Base-by-base conservation (phyloP, 2,329 filamentous ascomycete genomes). In the Alternaria angustiovoidea region DNA sequence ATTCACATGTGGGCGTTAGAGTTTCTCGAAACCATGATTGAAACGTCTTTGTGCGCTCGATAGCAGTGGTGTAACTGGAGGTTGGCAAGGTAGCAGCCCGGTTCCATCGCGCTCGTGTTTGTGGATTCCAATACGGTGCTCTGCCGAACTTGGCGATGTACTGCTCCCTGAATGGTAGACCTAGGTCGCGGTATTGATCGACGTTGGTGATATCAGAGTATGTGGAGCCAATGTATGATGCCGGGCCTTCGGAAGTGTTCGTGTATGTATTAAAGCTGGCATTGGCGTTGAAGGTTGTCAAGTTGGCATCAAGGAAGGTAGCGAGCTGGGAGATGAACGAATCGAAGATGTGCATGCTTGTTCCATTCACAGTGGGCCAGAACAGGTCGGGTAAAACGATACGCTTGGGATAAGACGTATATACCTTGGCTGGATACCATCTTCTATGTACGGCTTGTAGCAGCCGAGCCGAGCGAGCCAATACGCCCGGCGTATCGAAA, bases 181-280 rank as follows among this genome's bases (percentile, higher is more conserved):
- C 55, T 32, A 64, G 58, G 9, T 59, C 34, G 4, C 48, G 55
- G 41, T 62, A 64, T 46, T 64, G 61, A 30, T 64, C 58, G 28
- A 64, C 59, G 36, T 62, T 64, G 12, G 61, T 62, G n/a, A 64
- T 57, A 42, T 64, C 56, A 18, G 55, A 62, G 26, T 64, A 62
- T 4, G 58, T 60, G 1, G 61, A 44, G 18, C 63, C 61, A n/a
- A 65, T 54, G 43, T 61, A 65, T 38, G 43, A 16, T 30, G 54
- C 53, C 28, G 61, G 20, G n/a, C 63, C 57, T 28, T 51, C 42
- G 9, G 57, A 42, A 20, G 47, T 54, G 20, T 58, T 60, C 12
- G 59, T 30, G 41, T 59, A 63, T 18, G 59, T 52, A 28, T 61
- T 61, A 54, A 65, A 65, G 34, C 54, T 59, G 9, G 46, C 56